Evolutionary conservation across 495 filamentous ascomycete species (phyloP).

Genomic region (Polyplosphaeria fusca): DNA sequence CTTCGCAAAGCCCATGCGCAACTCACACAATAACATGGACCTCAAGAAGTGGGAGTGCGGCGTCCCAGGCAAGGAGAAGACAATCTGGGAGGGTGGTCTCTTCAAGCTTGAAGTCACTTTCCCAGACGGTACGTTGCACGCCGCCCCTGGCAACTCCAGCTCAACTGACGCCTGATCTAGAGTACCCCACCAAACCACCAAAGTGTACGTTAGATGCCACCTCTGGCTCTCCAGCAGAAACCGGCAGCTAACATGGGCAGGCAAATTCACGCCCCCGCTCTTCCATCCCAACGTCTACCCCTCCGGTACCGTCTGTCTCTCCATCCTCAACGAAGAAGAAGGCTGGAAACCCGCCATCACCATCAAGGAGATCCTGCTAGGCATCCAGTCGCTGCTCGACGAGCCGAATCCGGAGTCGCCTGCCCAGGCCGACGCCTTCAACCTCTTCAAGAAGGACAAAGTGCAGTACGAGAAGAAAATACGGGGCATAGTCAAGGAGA

Average conservation of each 20-base stretch:
- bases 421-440: conserved; percentile 96
- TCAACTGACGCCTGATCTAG: no score
- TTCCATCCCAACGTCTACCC: conserved; percentile 99
- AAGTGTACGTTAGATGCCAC: conserved; percentile 71
- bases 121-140: conserved; percentile 73
- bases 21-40: conserved; percentile 75
- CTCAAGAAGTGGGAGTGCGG: conserved; percentile 96
- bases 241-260: conserved; percentile 47
- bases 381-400: conserved; percentile 91
- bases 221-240: no score
- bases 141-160: no score
- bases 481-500: conserved; percentile 79
- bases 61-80: conserved; percentile 91
- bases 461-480: conserved; percentile 84
- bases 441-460: conserved; percentile 89
- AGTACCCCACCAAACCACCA: conserved; percentile 97
- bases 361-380: conserved; percentile 92
- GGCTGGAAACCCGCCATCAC: conserved; percentile 98
- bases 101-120: conserved; percentile 93
- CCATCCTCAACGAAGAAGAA: conserved; percentile 97
- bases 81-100: conserved; percentile 91
- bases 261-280: conserved; percentile 93
- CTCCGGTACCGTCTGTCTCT: conserved; percentile 94
- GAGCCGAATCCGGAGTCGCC: conserved; percentile 97
- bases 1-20: conserved; percentile 83